Evolutionary conservation across 1,284 basidiomycete genomes (phyloP), one percentile per base, ranked within the genome.

Genomic region (Ceratobasidium sp.): DNA sequence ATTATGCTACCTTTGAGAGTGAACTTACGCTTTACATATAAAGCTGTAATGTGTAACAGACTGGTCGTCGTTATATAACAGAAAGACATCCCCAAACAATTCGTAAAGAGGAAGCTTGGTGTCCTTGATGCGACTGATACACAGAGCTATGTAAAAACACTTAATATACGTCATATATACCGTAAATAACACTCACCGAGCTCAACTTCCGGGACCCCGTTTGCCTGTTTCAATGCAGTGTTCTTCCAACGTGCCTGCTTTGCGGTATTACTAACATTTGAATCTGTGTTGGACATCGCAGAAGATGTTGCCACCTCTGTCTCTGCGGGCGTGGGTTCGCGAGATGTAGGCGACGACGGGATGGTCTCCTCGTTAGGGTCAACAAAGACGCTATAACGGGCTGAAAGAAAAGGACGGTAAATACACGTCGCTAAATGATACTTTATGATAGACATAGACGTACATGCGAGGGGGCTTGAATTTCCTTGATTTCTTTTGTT

Each of bases 311-410:
- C 50, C n/a, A 6, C 32, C 50, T 4, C 7, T 6, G 50, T 28
- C 50, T 54, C 50, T 2, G 50, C 6, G 2, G 23, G 50, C 6
- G 50, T 54, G 23, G 50, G n/a, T 28, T 23, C 23, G 21, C n/a
- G 50, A 54, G 32, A 9, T 9, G 50, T 21, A 54, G 50, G 32
- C 8, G 5, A 5, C 7, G 23, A 28, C 14, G 26, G 23, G 23
- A 54, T 28, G 3, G 50, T 21, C 7, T 21, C 32, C 2, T 26
- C n/a, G 11, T 8, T 9, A 9, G 23, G 7, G 50, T 54, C 5
- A 28, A 54, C 50, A 3, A 54, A 9, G 5, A n/a, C n/a, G n/a
- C 50, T 78, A 88, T 96, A 63, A 93, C 95, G 21, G 26, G 13
- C 50, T 54, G 5, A 11, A 54, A 23, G 23, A 28, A 28, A n/a